phyloP scores from a whole-genome alignment of 2,329 filamentous ascomycete genomes.

The Fonsecaea erecta region DNA sequence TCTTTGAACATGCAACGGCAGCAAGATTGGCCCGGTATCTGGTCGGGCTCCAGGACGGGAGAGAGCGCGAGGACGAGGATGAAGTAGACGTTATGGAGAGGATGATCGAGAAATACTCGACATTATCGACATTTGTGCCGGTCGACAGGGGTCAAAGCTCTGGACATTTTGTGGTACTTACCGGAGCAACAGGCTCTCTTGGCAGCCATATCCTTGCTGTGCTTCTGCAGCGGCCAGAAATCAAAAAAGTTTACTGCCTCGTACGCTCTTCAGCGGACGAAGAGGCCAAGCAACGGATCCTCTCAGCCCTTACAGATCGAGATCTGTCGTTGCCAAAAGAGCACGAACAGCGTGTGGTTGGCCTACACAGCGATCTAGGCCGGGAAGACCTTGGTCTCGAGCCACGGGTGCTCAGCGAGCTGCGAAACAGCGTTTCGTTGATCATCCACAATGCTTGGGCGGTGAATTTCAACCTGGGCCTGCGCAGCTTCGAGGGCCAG shows the following conservation, averaged over 20 bases:
- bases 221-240: slow-evolving; percentile 45
- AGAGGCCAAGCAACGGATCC: neutral
- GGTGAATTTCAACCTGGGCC: slow-evolving; percentile 65
- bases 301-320: neutral
- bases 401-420: slow-evolving; percentile 44
- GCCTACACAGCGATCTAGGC: slow-evolving; percentile 55
- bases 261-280: neutral
- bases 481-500: slow-evolving; percentile 59
- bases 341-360: slow-evolving; percentile 42
- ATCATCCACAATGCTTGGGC: slow-evolving; percentile 69
- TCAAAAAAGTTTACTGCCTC: slow-evolving; percentile 5
- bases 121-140: slow-evolving; percentile 20
- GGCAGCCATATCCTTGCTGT: slow-evolving; percentile 62
- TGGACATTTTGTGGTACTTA: slow-evolving; percentile 48
- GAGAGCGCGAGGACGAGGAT: slow-evolving; percentile 38
- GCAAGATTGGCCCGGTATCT: slow-evolving; percentile 47
- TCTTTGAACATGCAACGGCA: slow-evolving; percentile 64
- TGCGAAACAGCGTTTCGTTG: slow-evolving; percentile 52
- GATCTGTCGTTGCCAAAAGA: neutral
- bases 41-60: slow-evolving; percentile 18
- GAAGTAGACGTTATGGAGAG: slow-evolving; percentile 51
- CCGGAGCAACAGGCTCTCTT: slow-evolving; percentile 68
- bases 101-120: slow-evolving; percentile 50
- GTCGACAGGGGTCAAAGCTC: neutral
- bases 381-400: slow-evolving; percentile 55